A percentile compares a stretch with the other conserved stretches of the same genome.
phyloP scores from a whole-genome alignment of 2,329 filamentous ascomycete species.

The Penicillium brevicompactum region DNA sequence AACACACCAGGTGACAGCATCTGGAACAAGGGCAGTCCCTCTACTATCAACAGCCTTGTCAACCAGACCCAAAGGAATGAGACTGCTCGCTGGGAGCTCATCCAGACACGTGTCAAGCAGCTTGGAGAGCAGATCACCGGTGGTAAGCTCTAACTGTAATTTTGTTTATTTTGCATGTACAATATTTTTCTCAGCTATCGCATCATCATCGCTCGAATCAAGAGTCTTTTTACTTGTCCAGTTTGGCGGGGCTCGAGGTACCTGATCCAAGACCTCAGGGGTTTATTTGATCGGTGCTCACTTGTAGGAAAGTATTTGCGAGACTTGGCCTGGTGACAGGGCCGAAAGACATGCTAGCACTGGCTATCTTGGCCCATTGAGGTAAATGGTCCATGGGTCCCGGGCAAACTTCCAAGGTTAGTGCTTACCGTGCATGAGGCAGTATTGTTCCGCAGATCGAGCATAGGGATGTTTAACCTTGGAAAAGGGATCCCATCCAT shows the following conservation, averaged over 20 bases:
- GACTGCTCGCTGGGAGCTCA: slow-evolving; percentile 43
- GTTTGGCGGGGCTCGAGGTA: no score
- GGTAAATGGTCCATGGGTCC: background rate
- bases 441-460: background rate
- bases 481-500: background rate
- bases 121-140: slow-evolving; percentile 70
- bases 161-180: slow-evolving; percentile 19
- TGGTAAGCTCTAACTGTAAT: slow-evolving; percentile 56
- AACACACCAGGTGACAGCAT: slow-evolving; percentile 49
- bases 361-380: no score
- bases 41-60: slow-evolving; percentile 38
- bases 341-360: no score
- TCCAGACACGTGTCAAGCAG: slow-evolving; percentile 61
- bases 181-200: slow-evolving; percentile 25
- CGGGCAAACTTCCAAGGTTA: background rate
- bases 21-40: slow-evolving; percentile 54
- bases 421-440: background rate
- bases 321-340: background rate
- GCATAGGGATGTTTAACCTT: no score
- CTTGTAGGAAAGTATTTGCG: background rate
- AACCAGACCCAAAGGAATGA: slow-evolving; percentile 35
- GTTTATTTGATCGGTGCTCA: no score
- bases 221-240: background rate
- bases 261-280: no score
- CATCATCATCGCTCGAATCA: slow-evolving; percentile 15